Evolutionary conservation across 768 basidiomycete species (phyloP).

Genomic region (Xerocomus spinulosus): DNA sequence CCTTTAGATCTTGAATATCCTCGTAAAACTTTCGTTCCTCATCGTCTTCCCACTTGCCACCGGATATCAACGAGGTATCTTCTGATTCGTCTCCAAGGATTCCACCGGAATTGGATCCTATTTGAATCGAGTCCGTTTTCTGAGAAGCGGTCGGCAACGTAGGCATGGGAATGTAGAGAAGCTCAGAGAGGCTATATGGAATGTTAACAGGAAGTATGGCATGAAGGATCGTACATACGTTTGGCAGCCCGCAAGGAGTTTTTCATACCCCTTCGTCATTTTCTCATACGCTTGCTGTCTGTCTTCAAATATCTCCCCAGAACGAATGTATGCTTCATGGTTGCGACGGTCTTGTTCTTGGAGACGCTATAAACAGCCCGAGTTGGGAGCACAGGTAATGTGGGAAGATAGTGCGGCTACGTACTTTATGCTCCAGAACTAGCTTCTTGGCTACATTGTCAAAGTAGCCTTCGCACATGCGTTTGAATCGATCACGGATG

Average conservation of each 20-base stretch:
- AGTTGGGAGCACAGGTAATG: background rate
- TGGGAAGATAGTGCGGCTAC: constrained; percentile 13
- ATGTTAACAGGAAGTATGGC: constrained; percentile 8
- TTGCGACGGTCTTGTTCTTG: constrained; percentile 97
- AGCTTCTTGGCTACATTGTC: constrained; percentile 89
- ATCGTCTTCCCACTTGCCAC: constrained; percentile 97
- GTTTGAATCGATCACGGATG: constrained; percentile 81
- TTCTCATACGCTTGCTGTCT: constrained; percentile 98
- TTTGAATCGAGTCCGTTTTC: constrained; percentile 77
- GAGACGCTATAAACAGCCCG: constrained; percentile 54
- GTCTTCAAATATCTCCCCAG: constrained; percentile 98
- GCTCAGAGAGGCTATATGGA: constrained; percentile 70
- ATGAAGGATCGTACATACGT: constrained; percentile 46
- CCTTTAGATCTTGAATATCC: constrained; percentile 85
- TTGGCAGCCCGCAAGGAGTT: constrained; percentile 83
- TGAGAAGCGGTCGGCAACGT: constrained; percentile 77
- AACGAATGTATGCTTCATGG: constrained; percentile 98
- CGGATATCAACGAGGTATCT: constrained; percentile 42
- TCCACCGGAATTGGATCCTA: constrained; percentile 49
- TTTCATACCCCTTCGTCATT: constrained; percentile 96
- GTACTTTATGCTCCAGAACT: constrained; percentile 84
- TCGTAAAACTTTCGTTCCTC: constrained; percentile 94
- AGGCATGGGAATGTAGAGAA: constrained; percentile 81
- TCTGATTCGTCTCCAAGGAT: constrained; percentile 53
- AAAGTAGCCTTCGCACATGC: constrained; percentile 92